phyloP scores from a whole-genome alignment of 164 flowering plant genomes.

The Stephania cephalantha region DNA sequence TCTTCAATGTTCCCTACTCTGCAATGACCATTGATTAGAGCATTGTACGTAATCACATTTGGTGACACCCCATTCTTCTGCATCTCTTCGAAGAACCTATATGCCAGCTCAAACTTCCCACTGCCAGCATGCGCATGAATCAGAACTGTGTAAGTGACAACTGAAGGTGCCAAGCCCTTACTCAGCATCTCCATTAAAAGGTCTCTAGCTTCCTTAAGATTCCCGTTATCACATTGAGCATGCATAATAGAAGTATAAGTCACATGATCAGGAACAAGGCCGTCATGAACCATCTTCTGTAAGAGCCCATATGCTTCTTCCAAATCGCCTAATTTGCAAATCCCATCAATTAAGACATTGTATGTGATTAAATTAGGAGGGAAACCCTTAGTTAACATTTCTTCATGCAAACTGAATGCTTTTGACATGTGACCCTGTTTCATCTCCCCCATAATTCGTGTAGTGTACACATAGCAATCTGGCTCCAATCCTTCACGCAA shows the following conservation, averaged over 20 bases:
- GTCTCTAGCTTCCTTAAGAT: constrained; percentile 38
- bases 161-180: constrained; percentile 46
- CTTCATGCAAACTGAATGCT: constrained; percentile 51
- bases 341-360: constrained; percentile 53
- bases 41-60: constrained; percentile 68
- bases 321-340: constrained; percentile 38
- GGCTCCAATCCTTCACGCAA: constrained; percentile 46
- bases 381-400: constrained; percentile 45
- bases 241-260: constrained; percentile 59
- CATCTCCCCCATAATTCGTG: constrained; percentile 43
- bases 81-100: constrained; percentile 52
- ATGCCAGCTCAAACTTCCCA: constrained; percentile 41
- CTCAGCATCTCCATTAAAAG: constrained; percentile 44
- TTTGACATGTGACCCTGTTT: constrained; percentile 31
- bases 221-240: constrained; percentile 36
- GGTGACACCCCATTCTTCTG: constrained; percentile 44
- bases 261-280: constrained; percentile 50
- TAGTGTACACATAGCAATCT: constrained; percentile 43
- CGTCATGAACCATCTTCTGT: constrained; percentile 42
- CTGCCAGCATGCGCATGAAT: constrained; percentile 50
- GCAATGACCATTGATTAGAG: constrained; percentile 62
- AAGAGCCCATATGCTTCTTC: constrained; percentile 37
- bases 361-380: constrained; percentile 48
- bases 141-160: constrained; percentile 63
- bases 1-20: constrained; percentile 33